Base-by-base conservation (phyloP, 768 basidiomycete species). In the Mycena latifolia region DNA sequence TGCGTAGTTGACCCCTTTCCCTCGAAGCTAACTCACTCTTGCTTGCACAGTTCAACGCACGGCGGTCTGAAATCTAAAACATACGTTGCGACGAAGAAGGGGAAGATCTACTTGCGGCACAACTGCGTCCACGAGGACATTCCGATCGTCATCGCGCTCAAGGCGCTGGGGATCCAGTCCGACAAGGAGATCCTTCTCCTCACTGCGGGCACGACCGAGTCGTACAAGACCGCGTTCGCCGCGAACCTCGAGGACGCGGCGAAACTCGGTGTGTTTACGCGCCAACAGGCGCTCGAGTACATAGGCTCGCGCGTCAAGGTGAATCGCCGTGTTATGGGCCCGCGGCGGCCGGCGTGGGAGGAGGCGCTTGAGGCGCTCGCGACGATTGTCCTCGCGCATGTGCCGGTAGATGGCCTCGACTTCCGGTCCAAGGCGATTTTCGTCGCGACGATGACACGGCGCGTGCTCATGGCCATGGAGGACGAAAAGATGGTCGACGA, bases 401-500 rank as follows among this genome's bases (percentile, higher is more conserved):
- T 99, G 2, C 94, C 96, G 4, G 95, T 99, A 24, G 85, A 88
- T 47, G 90, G 92, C 20, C 82, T 98, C 51, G 94, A 99, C 79
- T 93, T 99, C 75, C 84, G 93, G 54, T 86, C 95, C 12, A 99
- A 99, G 77, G 96, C 95, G 22, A 93, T 99, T 69, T 99, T 98
- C 75, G 93, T 98, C 33, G 97, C 95, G 1, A 97, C 95, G 2
- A 99, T 99, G 98, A 96, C 95, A 0, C 86, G 97, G 20, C 85
- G 98, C 50, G 98, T 99, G 15, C 82, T 99, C 55, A 95, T 96
- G 92, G 96, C 96, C 20, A 92, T 98, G 89, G 89, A 95, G 63
- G 95, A 99, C 76, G 94, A 95, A 77, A 96, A 91, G 73, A 95
- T 96, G 89, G 96, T 98, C 12, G 98, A 99, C 72, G 98, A 99